Conservation (phyloP, 306 rosid species). For the Ormosia semicastrata region DNA sequence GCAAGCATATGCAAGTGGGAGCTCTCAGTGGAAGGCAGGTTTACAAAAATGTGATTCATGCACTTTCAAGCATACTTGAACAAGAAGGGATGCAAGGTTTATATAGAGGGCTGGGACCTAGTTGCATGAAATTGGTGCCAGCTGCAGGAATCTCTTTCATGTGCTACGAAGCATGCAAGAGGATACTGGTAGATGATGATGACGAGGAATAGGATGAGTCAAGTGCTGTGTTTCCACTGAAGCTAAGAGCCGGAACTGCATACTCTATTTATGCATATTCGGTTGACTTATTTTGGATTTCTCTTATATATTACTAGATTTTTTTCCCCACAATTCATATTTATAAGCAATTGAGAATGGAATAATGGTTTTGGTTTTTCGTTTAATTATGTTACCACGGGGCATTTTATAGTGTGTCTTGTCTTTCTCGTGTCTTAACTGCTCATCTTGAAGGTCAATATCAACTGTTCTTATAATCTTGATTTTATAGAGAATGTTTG, state of each 20-base stretch:
- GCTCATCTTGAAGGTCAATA: background rate
- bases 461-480: background rate
- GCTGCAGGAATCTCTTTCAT: conserved; percentile 96
- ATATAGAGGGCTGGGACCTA: conserved; percentile 87
- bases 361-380: conserved; percentile 9
- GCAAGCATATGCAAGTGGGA: conserved; percentile 98
- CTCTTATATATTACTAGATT: conserved; percentile 20
- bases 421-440: background rate
- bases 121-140: conserved; percentile 95
- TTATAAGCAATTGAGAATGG: conserved; percentile 20
- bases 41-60: conserved; percentile 74
- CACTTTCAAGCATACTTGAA: conserved; percentile 80
- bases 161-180: conserved; percentile 99
- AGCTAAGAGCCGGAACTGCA: conserved; percentile 16
- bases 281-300: conserved; percentile 12
- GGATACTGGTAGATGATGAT: conserved; percentile 58
- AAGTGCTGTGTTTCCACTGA: background rate
- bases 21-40: conserved; percentile 84
- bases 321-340: background rate
- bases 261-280: background rate
- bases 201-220: conserved; percentile 48
- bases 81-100: conserved; percentile 79
- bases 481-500: background rate
- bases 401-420: background rate
- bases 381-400: background rate